Evolutionary conservation across 768 basidiomycete genomes (phyloP).

Genomic region (Kockovaella imperatae): DNA sequence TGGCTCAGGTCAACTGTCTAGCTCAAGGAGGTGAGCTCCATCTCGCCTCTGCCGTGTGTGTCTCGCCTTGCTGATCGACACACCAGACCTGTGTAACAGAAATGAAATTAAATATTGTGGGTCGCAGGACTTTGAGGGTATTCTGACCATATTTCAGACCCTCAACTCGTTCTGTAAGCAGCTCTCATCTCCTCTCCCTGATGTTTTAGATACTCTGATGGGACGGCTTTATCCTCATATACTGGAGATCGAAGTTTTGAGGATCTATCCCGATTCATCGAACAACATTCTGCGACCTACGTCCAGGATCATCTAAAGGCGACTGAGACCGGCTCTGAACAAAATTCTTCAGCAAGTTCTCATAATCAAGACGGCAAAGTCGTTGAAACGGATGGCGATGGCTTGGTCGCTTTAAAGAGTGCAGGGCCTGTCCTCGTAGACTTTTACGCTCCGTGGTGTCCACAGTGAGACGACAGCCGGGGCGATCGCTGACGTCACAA

Average conservation of each 20-base stretch:
- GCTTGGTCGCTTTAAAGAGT: slow-evolving; percentile 36
- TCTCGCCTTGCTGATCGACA: neutral
- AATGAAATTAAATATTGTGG: slow-evolving; percentile 58
- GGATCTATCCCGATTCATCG: slow-evolving; percentile 55
- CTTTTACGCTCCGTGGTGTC: slow-evolving; percentile 94
- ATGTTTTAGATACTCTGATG: slow-evolving; percentile 53
- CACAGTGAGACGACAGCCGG: slow-evolving; percentile 51
- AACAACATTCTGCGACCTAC: slow-evolving; percentile 44
- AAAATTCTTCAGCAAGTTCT: slow-evolving; percentile 4
- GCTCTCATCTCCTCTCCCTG: neutral
- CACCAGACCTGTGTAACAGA: slow-evolving; percentile 66
- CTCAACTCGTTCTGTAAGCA: slow-evolving; percentile 62
- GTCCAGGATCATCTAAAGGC: slow-evolving; percentile 13
- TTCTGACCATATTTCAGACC: slow-evolving; percentile 46
- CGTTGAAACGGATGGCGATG: slow-evolving; percentile 43
- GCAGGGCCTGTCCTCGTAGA: slow-evolving; percentile 59
- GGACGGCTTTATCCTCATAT: slow-evolving; percentile 57
- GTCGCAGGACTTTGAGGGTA: slow-evolving; percentile 1
- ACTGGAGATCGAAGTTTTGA: slow-evolving; percentile 53
- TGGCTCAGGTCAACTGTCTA: slow-evolving; percentile 77
- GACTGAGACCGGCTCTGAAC: slow-evolving; percentile 7
- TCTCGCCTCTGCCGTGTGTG: neutral
- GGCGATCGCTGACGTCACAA: slow-evolving; percentile 16
- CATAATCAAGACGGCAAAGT: slow-evolving; percentile 49
- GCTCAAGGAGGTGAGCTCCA: slow-evolving; percentile 61